A percentile compares a stretch with the other conserved stretches of the same genome.
phyloP scores from a whole-genome alignment of 108 stramenopile genomes.

The Pinguiococcus pyrenoidosus region DNA sequence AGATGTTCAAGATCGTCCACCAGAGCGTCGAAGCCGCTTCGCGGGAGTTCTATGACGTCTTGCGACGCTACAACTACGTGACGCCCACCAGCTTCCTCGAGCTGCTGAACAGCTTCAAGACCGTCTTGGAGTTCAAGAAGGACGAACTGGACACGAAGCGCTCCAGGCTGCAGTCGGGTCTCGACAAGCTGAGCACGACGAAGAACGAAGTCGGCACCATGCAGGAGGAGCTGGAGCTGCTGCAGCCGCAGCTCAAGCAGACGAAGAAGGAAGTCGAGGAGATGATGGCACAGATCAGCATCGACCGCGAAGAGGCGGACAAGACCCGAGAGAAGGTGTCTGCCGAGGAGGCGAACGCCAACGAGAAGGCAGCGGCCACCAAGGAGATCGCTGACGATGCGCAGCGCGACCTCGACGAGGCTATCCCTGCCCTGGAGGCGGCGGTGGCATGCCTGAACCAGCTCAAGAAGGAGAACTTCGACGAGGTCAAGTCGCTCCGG shows the following conservation, averaged over 20 bases:
- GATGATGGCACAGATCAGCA: constrained; percentile 40
- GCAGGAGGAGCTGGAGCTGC: constrained; percentile 38
- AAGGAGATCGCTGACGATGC: constrained; percentile 49
- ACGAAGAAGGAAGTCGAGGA: constrained; percentile 37
- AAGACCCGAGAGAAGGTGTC: constrained; percentile 33
- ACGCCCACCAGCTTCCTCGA: constrained; percentile 51
- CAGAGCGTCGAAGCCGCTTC: constrained; percentile 38
- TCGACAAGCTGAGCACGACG: constrained; percentile 38
- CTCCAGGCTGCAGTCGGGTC: constrained; percentile 40
- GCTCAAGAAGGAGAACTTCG: constrained; percentile 45
- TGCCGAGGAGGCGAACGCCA: constrained; percentile 36
- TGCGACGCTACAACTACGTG: constrained; percentile 46
- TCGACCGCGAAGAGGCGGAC: constrained; percentile 39
- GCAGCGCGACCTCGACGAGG: constrained; percentile 43
- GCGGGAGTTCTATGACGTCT: constrained; percentile 28
- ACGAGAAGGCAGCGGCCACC: constrained; percentile 33
- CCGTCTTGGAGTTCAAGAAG: constrained; percentile 30
- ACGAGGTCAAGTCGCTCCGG: constrained; percentile 40
- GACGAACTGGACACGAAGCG: constrained; percentile 37
- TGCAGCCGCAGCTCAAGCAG: constrained; percentile 40
- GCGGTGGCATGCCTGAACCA: constrained; percentile 40
- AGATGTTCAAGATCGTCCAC: constrained; percentile 43
- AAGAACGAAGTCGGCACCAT: constrained; percentile 27
- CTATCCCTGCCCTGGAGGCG: constrained; percentile 43
- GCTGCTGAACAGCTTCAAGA: constrained; percentile 37